Conservation (phyloP, 1,284 basidiomycete species). For the Meripilus lineatus region DNA sequence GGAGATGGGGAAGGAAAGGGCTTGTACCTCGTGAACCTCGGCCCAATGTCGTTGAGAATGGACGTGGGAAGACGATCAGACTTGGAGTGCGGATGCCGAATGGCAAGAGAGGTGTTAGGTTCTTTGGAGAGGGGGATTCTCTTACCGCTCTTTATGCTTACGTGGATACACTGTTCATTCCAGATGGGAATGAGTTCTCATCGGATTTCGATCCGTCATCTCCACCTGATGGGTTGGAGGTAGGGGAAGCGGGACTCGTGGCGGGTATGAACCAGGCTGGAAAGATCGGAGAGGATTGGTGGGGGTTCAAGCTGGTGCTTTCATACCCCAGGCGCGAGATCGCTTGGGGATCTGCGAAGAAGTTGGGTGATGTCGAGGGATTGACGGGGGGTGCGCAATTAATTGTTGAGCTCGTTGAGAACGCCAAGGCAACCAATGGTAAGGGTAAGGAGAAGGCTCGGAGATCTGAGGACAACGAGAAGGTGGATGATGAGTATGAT, state of each 20-base stretch:
- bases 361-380: conserved; percentile 46
- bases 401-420: conserved; percentile 55
- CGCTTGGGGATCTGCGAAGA: conserved; percentile 39
- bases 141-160: conserved; percentile 66
- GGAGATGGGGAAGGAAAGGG: conserved; percentile 41
- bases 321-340: conserved; percentile 71
- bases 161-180: conserved; percentile 53
- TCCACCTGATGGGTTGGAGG: conserved; percentile 30
- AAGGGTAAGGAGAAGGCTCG: too few species aligned
- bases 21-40: conserved; percentile 34
- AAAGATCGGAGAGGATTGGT: conserved; percentile 43
- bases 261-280: conserved; percentile 30
- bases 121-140: conserved; percentile 47
- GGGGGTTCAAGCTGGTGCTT: conserved; percentile 66
- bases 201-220: conserved; percentile 38
- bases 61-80: conserved; percentile 37
- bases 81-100: conserved; percentile 67
- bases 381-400: conserved; percentile 65
- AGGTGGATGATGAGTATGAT: too few species aligned
- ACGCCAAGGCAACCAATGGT: too few species aligned
- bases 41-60: conserved; percentile 20
- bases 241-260: conserved; percentile 37
- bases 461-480: too few species aligned
- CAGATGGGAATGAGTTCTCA: conserved; percentile 20
- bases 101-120: conserved; percentile 54